A percentile compares a stretch with the other conserved stretches of the same genome.
Evolutionary conservation across 441 rosid genomes (phyloP).

Genomic region (Populus hybrid): DNA sequence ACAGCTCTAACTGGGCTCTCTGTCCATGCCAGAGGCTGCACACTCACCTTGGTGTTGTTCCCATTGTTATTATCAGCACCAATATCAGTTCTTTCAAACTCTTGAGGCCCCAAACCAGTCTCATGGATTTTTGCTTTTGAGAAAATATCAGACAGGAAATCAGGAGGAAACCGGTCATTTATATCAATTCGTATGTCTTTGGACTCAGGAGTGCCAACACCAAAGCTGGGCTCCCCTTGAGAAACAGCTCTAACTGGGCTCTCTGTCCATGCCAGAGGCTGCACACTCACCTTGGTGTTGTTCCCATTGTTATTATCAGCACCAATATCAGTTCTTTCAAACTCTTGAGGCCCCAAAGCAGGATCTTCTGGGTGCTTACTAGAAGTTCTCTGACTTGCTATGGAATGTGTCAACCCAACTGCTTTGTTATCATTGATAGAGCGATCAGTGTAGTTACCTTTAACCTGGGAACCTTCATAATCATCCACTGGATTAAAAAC

Average conservation of each 20-base stretch:
- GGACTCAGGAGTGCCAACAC: conserved; percentile 31
- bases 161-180: conserved; percentile 69
- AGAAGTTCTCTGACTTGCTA: conserved; percentile 30
- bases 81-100: neutral
- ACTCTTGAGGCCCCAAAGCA: conserved; percentile 3
- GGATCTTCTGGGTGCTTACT: conserved; percentile 21
- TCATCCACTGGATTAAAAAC: conserved; percentile 25
- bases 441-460: conserved; percentile 23
- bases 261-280: conserved; percentile 33
- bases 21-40: conserved; percentile 32
- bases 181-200: conserved; percentile 70
- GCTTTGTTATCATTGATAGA: conserved; percentile 24
- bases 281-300: conserved; percentile 24
- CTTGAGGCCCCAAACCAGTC: neutral
- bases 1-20: conserved; percentile 37
- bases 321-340: neutral
- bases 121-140: conserved; percentile 44
- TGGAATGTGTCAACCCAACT: conserved; percentile 14
- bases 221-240: conserved; percentile 28
- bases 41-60: conserved; percentile 30
- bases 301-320: conserved; percentile 30
- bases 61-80: conserved; percentile 24
- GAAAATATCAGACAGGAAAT: conserved; percentile 59
- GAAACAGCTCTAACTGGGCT: conserved; percentile 38
- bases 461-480: conserved; percentile 29